Percentiles rank a stretch among this genome's conserved stretches.
These are phyloP conservation scores for Spergularia azorica DNA, from an alignment of 179 eudicot species.

Conservation along the genomic window DNA sequence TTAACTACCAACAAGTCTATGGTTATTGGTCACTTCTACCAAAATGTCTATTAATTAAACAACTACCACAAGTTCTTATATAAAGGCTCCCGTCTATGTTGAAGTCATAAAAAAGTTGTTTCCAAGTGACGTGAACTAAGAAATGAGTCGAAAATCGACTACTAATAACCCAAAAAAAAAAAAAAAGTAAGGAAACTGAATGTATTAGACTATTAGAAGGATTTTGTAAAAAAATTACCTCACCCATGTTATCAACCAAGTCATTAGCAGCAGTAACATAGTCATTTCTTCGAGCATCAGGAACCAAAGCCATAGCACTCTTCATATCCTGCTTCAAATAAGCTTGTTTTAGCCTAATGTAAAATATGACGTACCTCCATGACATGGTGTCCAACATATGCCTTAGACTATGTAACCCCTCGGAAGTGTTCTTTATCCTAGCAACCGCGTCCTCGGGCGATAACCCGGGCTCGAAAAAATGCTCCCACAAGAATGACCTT, in stretches of 20 bases:
- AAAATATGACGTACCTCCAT: slow-evolving; percentile 81
- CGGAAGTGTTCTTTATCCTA: slow-evolving; percentile 70
- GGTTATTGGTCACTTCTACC: too few relatives aligned
- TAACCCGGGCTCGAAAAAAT: slow-evolving; percentile 71
- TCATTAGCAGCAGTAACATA: slow-evolving; percentile 73
- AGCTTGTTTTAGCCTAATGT: slow-evolving; percentile 64
- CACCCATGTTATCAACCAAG: slow-evolving; percentile 76
- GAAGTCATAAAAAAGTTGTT: too few relatives aligned
- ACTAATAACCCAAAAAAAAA: neutral
- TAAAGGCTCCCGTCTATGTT: too few relatives aligned
- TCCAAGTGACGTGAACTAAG: too few relatives aligned
- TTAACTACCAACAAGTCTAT: too few relatives aligned
- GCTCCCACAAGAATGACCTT: slow-evolving; percentile 63
- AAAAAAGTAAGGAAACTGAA: too few relatives aligned
- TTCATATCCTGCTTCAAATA: slow-evolving; percentile 76
- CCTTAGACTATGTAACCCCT: slow-evolving; percentile 69
- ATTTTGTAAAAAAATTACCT: slow-evolving; percentile 40
- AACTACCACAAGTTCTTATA: too few relatives aligned
- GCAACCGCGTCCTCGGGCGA: slow-evolving; percentile 81
- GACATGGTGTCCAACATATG: slow-evolving; percentile 87
- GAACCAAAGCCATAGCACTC: slow-evolving; percentile 56
- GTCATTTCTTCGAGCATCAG: slow-evolving; percentile 35
- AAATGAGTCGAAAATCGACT: too few relatives aligned
- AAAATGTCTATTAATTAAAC: too few relatives aligned
- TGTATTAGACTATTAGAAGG: too few relatives aligned